A percentile compares a stretch with the other conserved stretches of the same genome.
phyloP scores from a whole-genome alignment of 1,284 basidiomycete genomes.

The Rhodotorula mucilaginosa region DNA sequence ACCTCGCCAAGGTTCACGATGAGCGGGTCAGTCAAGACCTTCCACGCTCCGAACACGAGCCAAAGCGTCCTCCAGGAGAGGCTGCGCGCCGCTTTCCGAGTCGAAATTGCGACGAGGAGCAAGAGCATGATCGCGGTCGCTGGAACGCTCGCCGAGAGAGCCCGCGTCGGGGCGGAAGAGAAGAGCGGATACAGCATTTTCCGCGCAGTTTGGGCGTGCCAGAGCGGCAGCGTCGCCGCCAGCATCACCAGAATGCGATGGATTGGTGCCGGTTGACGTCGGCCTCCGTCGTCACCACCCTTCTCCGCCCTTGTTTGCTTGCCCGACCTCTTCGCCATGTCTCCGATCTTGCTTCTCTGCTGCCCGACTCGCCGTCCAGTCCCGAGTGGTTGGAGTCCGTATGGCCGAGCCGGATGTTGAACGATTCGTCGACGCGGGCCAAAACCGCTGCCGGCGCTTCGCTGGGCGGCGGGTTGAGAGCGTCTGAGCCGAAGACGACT shows the following conservation, averaged over 20 bases:
- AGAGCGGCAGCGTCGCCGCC: slow-evolving; percentile 12
- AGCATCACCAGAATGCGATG: neutral
- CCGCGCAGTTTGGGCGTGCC: neutral
- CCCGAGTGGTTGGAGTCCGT: no score
- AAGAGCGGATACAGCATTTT: slow-evolving; percentile 18
- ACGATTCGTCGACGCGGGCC: neutral
- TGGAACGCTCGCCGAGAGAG: neutral
- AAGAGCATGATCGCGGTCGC: slow-evolving; percentile 1
- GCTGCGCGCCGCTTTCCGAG: no score
- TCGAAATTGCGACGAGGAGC: neutral
- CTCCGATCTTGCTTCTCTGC: no score
- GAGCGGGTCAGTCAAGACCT: slow-evolving; percentile 2
- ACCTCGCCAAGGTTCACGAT: neutral
- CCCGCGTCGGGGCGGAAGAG: neutral
- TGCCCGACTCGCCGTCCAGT: no score
- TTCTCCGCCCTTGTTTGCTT: no score
- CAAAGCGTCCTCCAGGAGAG: slow-evolving; percentile 17
- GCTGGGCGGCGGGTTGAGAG: no score
- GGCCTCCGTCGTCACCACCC: no score
- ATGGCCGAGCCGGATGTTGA: no score
- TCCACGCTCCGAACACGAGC: slow-evolving; percentile 4
- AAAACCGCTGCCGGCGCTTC: neutral
- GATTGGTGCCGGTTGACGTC: no score
- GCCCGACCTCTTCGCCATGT: no score
- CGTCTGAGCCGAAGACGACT: no score